A percentile compares a stretch with the other conserved stretches of the same genome.
These are phyloP conservation scores for Cryptococcus sp. DNA, from an alignment of 1,284 basidiomycete genomes.

Conservation along the genomic window DNA sequence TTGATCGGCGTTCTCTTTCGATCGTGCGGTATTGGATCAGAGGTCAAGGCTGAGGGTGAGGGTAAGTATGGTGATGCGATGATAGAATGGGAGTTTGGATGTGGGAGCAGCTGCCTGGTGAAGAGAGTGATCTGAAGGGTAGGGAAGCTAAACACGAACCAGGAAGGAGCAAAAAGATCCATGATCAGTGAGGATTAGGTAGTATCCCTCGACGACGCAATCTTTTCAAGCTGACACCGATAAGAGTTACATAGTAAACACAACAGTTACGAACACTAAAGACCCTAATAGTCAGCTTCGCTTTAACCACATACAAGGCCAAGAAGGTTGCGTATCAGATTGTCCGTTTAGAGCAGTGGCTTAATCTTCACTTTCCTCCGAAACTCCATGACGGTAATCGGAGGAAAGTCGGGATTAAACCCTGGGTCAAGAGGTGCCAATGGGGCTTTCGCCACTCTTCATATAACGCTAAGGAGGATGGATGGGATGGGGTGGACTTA, in stretches of 20 bases:
- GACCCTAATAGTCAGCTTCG: background rate
- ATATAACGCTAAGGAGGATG: constrained; percentile 16
- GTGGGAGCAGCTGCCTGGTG: background rate
- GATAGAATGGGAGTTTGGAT: too few relatives aligned
- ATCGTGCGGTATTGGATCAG: too few relatives aligned
- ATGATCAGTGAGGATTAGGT: too few relatives aligned
- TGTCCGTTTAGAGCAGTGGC: constrained; percentile 41
- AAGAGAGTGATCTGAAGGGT: background rate
- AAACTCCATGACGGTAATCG: constrained; percentile 2
- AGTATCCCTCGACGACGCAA: too few relatives aligned
- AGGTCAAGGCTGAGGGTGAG: too few relatives aligned
- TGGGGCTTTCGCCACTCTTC: constrained; percentile 45
- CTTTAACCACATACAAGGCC: background rate
- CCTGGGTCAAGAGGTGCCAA: constrained; percentile 49
- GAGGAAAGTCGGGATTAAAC: constrained; percentile 6
- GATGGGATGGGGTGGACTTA: background rate
- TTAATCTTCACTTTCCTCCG: constrained; percentile 5
- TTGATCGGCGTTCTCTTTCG: too few relatives aligned
- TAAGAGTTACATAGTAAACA: background rate
- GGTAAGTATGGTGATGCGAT: too few relatives aligned
- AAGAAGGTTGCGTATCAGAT: constrained; percentile 26
- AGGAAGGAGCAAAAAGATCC: too few relatives aligned
- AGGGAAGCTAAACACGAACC: too few relatives aligned
- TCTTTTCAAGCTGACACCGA: too few relatives aligned
- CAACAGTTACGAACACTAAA: background rate